Evolutionary conservation across 176 grass and related monocot species (phyloP).

Genomic region (Phragmites australis): DNA sequence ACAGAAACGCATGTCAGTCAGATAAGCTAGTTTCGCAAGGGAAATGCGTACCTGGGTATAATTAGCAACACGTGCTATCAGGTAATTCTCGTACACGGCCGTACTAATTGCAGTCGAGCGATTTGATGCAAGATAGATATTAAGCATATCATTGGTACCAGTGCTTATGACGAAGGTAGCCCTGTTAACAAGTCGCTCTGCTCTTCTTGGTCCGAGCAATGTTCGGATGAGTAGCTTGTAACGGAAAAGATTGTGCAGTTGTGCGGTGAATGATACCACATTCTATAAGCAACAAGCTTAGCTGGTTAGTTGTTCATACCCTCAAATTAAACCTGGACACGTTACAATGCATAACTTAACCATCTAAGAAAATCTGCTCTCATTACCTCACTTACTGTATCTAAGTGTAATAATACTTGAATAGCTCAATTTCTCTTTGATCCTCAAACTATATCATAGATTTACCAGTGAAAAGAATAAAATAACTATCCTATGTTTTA

Average conservation of each 20-base stretch:
- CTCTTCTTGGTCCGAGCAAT: slow-evolving; percentile 43
- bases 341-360: background rate
- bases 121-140: slow-evolving; percentile 40
- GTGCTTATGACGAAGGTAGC: slow-evolving; percentile 61
- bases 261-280: slow-evolving; percentile 50
- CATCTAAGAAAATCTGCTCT: background rate
- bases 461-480: background rate
- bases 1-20: no score
- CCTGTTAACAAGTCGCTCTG: slow-evolving; percentile 55
- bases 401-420: background rate
- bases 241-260: slow-evolving; percentile 50
- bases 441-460: background rate
- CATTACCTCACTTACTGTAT: background rate
- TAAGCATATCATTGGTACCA: slow-evolving; percentile 62
- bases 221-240: slow-evolving; percentile 56
- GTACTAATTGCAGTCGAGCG: slow-evolving; percentile 21
- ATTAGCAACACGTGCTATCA: slow-evolving; percentile 49
- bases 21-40: background rate
- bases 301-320: background rate
- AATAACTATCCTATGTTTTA: background rate
- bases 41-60: slow-evolving; percentile 51
- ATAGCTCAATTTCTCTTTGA: background rate
- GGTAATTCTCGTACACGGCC: slow-evolving; percentile 48
- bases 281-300: slow-evolving; percentile 36
- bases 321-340: background rate